Evolutionary conservation across 768 basidiomycete species (phyloP).

Genomic region (Neoboletus magnificus): DNA sequence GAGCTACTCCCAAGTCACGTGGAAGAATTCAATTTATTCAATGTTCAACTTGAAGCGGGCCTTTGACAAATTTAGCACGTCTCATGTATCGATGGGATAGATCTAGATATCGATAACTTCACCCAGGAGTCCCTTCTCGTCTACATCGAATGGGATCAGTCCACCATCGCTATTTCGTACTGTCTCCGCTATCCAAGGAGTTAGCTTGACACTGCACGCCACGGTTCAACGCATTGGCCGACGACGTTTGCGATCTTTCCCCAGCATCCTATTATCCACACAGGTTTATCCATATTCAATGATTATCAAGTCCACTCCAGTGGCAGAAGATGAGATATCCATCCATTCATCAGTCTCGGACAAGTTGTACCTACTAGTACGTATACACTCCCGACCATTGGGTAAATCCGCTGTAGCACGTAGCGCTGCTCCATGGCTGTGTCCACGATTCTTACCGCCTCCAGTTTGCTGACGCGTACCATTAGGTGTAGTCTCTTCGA

Average conservation of each 20-base stretch:
- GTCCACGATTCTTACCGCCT: not conserved
- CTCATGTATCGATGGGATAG: not conserved
- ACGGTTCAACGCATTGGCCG: not conserved
- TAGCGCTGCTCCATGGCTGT: not conserved
- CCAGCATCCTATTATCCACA: not conserved
- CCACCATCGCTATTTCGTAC: not conserved
- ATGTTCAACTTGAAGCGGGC: not conserved
- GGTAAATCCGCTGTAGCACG: not conserved
- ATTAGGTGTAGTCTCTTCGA: not conserved
- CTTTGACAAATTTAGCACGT: not conserved
- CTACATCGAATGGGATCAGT: not conserved
- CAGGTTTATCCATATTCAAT: not conserved
- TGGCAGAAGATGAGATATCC: not conserved
- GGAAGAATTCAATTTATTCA: not conserved
- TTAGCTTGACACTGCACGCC: not conserved
- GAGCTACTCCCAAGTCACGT: conserved; percentile 6
- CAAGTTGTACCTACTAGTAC: not conserved
- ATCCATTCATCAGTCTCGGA: not conserved
- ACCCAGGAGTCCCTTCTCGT: not conserved
- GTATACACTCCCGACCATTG: not conserved
- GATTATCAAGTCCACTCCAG: not conserved
- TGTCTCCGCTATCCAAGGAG: not conserved
- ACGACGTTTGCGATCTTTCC: not conserved
- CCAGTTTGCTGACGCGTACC: not conserved
- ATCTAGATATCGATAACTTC: not conserved